These are phyloP conservation scores for Tetraselmis chui DNA, from an alignment of 139 green algal genomes.

Conservation along the genomic window DNA sequence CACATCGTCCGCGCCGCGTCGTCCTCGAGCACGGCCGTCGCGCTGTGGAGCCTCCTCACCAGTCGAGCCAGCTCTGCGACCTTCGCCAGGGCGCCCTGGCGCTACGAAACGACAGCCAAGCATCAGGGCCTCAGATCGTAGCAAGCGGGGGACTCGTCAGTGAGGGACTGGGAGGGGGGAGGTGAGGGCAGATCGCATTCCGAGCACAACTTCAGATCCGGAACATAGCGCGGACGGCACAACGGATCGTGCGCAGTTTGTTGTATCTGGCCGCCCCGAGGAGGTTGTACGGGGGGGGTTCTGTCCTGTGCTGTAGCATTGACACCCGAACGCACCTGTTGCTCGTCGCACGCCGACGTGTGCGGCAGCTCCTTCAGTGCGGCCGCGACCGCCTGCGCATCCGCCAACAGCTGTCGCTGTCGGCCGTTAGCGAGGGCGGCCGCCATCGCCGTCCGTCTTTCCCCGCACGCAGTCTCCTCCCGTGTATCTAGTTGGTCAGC, in stretches of 20 bases:
- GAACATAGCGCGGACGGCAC: too few relatives aligned
- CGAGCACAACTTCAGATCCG: not conserved
- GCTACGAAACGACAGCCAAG: not conserved
- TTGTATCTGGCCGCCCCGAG: too few relatives aligned
- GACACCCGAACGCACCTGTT: not conserved
- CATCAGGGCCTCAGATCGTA: too few relatives aligned
- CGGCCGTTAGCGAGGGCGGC: not conserved
- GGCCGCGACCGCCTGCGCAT: not conserved
- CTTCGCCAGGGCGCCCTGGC: not conserved
- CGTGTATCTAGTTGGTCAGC: too few relatives aligned
- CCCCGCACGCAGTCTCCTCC: too few relatives aligned
- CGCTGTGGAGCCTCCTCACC: not conserved
- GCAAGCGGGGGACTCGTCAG: too few relatives aligned
- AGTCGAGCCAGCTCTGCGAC: not conserved
- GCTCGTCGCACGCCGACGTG: not conserved
- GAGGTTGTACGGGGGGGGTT: too few relatives aligned
- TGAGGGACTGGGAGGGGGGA: not conserved
- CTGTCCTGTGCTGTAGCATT: too few relatives aligned
- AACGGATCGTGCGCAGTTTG: too few relatives aligned
- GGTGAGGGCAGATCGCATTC: not conserved
- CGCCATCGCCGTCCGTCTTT: too few relatives aligned
- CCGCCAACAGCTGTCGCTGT: not conserved
- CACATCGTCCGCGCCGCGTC: not conserved
- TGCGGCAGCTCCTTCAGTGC: not conserved
- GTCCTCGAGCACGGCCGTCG: not conserved